Base-by-base conservation (phyloP, 78 protist genomes). In the Guillardia theta region DNA sequence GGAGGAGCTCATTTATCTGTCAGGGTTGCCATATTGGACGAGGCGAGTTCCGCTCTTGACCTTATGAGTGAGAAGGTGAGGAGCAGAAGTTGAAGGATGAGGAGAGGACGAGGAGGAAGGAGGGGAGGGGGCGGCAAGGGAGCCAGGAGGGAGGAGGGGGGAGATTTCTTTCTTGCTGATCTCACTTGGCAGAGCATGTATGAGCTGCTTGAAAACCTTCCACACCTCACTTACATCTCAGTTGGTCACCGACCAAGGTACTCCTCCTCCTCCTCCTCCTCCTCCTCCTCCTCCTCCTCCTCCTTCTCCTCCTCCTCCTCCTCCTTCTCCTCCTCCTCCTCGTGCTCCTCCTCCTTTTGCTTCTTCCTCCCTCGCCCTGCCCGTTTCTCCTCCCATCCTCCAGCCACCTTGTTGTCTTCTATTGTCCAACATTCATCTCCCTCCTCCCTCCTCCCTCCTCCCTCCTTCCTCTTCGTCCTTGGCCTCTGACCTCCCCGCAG, bases 41-140 rank as follows among this genome's bases (percentile, higher is more conserved):
- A 94, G 94, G 94, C 95, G 27, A 90, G 92, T 19, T 88, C 94
- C 0, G 95, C 95, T 19, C 93, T 94, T 48, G 95, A 94, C 94
- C 50, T 94, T 18, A 58, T 33, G 4, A 94, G 37, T 44, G 95
- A 94, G 64, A 77, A 43, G 77, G 53, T 41, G n/a, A 88, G 33
- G 15, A 15, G 64, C 64, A 53, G 33, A 53, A 53, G 15, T 53
- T 53, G 15, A 53, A 53, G 33, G 33, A n/a, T n/a, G n/a, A n/a
- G n/a, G n/a, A n/a, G n/a, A n/a, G n/a, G n/a, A n/a, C n/a, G n/a
- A n/a, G n/a, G n/a, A n/a, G n/a, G n/a, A n/a, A n/a, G n/a, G n/a
- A n/a, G n/a, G n/a, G n/a, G n/a, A n/a, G n/a, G n/a, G n/a, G n/a
- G n/a, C n/a, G n/a, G n/a, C n/a, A n/a, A n/a, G n/a, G n/a, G n/a